A percentile compares a stretch with the other conserved stretches of the same genome.
Conservation (phyloP, 768 basidiomycete species). For the Postia placenta region DNA sequence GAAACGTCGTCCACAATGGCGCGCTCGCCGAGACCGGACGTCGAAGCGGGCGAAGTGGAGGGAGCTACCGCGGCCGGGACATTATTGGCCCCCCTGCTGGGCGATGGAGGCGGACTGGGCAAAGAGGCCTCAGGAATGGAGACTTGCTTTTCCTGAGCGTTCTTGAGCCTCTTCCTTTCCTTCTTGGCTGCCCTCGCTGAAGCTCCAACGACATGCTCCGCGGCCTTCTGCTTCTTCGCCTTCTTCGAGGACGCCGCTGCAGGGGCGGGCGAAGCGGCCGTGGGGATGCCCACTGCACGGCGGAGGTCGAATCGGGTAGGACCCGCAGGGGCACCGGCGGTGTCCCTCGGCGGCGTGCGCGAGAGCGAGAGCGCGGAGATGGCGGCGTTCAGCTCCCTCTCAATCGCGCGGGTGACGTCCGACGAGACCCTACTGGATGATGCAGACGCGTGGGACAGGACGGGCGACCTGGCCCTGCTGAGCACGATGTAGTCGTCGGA, state of each 20-base stretch:
- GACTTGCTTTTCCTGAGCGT: background rate
- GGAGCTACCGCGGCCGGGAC: too few species aligned
- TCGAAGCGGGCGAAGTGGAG: background rate
- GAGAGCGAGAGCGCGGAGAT: slow-evolving; percentile 15
- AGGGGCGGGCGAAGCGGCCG: background rate
- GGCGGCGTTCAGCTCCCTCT: slow-evolving; percentile 12
- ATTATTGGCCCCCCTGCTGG: too few species aligned
- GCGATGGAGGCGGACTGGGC: background rate
- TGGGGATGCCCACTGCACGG: background rate
- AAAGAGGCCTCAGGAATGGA: slow-evolving; percentile 6
- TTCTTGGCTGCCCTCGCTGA: background rate
- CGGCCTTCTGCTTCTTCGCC: slow-evolving; percentile 3
- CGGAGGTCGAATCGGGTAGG: slow-evolving; percentile 1
- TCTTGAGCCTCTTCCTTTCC: background rate
- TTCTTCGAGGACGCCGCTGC: background rate
- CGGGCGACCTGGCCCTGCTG: slow-evolving; percentile 26
- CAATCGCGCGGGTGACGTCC: background rate
- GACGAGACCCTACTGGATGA: background rate
- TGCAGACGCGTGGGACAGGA: background rate
- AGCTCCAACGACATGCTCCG: background rate
- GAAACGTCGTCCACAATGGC: slow-evolving; percentile 49
- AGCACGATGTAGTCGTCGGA: slow-evolving; percentile 51
- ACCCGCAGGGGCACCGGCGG: background rate
- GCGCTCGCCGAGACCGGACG: slow-evolving; percentile 29
- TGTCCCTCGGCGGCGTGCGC: background rate